Base-by-base conservation (phyloP, 2,329 filamentous ascomycete genomes). In the Penicillium polonicum region DNA sequence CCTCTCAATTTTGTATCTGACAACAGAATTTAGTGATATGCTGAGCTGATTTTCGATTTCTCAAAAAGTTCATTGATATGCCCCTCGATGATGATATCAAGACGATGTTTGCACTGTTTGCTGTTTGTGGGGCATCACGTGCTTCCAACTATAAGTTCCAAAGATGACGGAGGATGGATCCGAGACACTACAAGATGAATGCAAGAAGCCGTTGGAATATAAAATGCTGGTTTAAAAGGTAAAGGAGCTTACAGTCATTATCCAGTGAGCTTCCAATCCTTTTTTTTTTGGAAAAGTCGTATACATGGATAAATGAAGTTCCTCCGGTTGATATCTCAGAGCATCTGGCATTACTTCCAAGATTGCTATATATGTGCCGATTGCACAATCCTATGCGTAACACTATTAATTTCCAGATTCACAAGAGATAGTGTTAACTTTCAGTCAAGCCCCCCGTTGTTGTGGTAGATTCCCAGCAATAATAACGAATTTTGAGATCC, bases 71-170 rank as follows among this genome's bases (percentile, higher is more conserved):
- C 17, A 19, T 39, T 42, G 36, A 41, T 23, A 39, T 52, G 60
- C 63, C 63, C 62, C 62, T 63, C 62, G 35, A 60, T 65, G 62
- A 60, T 63, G 55, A 36, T 60, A 62, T 60, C 50, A 53, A 45
- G 49, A 44, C 17, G 44, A 12, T 41, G 52, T 49, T 55, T 55
- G 52, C 38, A 33, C 13, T 35, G 52, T 55, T 55, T 55, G 52
- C 15, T 35, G 15, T 9, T 4, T 8, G 6, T 21, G 23, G 48
- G 15, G 19, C 5, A 23, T 52, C 52, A 55, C 52, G 45, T 55
- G 52, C 3, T 9, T 6, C 6, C 1, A 27, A 5, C 17, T 36
- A 19, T n/a, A 51, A 51, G 19, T 17, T 17, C 27, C 36, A 5
- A 21, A 39, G 31, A 25, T 9, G 15, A 41, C 12, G 21, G 35